Evolutionary conservation across 805 yeast genomes (phyloP).

Genomic region (Cyberlindnera euphorbiae): DNA sequence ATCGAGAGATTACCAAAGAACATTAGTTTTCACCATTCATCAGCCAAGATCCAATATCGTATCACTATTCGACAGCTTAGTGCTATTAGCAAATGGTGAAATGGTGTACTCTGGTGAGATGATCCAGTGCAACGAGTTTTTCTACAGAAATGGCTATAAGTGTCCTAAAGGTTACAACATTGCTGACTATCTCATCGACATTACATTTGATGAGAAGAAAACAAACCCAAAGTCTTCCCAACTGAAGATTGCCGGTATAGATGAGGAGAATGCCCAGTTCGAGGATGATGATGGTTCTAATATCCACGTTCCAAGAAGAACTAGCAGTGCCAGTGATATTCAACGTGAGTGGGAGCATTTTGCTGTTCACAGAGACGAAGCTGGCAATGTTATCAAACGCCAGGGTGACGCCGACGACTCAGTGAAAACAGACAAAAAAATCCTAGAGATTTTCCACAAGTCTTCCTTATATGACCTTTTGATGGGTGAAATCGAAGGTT

Average conservation of each 20-base stretch:
- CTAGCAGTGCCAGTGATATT: constrained; percentile 40
- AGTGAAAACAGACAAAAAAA: constrained; percentile 8
- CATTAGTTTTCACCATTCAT: constrained; percentile 90
- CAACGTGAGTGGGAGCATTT: constrained; percentile 85
- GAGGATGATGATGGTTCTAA: constrained; percentile 25
- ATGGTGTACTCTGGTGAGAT: constrained; percentile 86
- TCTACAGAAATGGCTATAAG: constrained; percentile 65
- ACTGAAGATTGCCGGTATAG: constrained; percentile 21
- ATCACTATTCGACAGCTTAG: constrained; percentile 76
- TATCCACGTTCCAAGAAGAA: constrained; percentile 27
- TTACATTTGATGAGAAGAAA: constrained; percentile 57
- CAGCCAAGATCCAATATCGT: constrained; percentile 97
- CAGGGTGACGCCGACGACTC: constrained; percentile 9
- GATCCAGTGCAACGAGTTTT: constrained; percentile 68
- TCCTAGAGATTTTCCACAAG: constrained; percentile 29
- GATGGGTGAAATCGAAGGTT: constrained; percentile 28
- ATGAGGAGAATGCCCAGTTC: constrained; percentile 27
- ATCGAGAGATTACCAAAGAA: constrained; percentile 76
- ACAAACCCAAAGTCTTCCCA: constrained; percentile 10
- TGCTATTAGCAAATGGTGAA: constrained; percentile 79
- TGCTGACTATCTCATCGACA: constrained; percentile 90
- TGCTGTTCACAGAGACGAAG: constrained; percentile 75
- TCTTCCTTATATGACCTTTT: constrained; percentile 29
- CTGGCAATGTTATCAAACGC: constrained; percentile 16
- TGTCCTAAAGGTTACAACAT: constrained; percentile 91